Base-by-base conservation (phyloP, 345 rosid species). In the Lepidium africanum region DNA sequence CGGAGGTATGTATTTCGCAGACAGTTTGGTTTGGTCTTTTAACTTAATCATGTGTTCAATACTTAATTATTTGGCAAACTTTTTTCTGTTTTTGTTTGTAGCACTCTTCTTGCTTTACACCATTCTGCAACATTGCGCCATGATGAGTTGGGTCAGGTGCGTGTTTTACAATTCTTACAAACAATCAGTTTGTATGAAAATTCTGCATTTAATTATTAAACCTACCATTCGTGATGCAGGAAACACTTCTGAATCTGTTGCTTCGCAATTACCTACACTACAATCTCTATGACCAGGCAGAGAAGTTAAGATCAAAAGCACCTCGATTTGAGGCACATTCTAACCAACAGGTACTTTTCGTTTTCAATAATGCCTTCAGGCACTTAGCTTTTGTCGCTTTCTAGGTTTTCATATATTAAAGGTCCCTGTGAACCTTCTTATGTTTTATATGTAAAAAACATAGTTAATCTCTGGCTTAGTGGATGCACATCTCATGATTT, bases 241-340 rank as follows among this genome's bases (percentile, higher is more conserved):
- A 92, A 72, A 92, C 96, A 21, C 95, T 89, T 78, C 79, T 92
- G 48, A 92, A 92, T 73, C 72, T 92, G 57, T 72, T 92, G 56
- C 87, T 89, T n/a, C 88, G 91, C 13, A 89, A 89, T 77, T 87
- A 89, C 71, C 84, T 92, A 36, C 96, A 89, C 60, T 89, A 87
- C 76, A 89, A 87, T 66, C 78, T 87, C 2, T 92, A 89, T 72
- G 96, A 92, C 62, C 98, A 89, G 15, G 96, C 95, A 23, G 96
- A 92, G 84, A 92, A 89, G 82, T 70, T 92, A 67, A 79, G 98
- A 68, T 92, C 95, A 1, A 89, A 92, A 71, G 96, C 92, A 51
- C 92, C 95, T 17, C 79, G 88, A 41, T 92, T 92, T 81, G 98
- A 92, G 76, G 98, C 95, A 2, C 98, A 89, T 73, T 89, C 95